Conservation (phyloP, 75 land plant species). For the Cupressus sempervirens region DNA sequence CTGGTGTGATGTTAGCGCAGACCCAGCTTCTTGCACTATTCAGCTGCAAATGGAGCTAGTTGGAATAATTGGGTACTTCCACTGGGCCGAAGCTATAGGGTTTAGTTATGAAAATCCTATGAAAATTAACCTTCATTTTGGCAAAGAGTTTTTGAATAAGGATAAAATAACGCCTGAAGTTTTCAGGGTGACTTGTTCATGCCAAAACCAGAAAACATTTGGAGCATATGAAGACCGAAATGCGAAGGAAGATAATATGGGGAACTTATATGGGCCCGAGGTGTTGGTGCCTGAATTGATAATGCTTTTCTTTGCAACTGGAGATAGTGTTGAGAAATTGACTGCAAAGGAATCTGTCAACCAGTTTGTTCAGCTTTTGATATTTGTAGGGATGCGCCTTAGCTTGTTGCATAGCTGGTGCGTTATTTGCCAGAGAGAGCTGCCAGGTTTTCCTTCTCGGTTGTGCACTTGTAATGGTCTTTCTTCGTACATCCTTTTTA, state of each 20-base stretch:
- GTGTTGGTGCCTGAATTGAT: not conserved
- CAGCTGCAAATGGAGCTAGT: not conserved
- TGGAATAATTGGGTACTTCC: not conserved
- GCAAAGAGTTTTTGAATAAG: not conserved
- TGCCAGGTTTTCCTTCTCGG: not conserved
- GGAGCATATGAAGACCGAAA: not conserved
- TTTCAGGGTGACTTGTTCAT: not conserved
- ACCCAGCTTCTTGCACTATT: not conserved
- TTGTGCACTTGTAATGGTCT: not conserved
- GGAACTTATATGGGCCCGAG: not conserved
- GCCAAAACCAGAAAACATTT: not conserved
- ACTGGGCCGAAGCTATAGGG: not conserved
- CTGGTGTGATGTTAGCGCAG: not conserved
- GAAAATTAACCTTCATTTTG: not conserved
- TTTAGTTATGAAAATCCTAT: not conserved
- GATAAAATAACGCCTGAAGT: not conserved
- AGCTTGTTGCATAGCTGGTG: not conserved
- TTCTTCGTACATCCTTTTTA: not conserved
- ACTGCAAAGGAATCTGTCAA: not conserved
- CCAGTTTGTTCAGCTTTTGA: constrained; percentile 1
- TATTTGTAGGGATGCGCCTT: not conserved
- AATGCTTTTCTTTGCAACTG: not conserved
- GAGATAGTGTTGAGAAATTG: not conserved
- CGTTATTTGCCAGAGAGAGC: not conserved
- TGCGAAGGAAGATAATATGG: not conserved